Evolutionary conservation across 140 eudicot species (phyloP), one percentile per base, ranked within the genome.

Genomic region (Bidens hawaiensis): DNA sequence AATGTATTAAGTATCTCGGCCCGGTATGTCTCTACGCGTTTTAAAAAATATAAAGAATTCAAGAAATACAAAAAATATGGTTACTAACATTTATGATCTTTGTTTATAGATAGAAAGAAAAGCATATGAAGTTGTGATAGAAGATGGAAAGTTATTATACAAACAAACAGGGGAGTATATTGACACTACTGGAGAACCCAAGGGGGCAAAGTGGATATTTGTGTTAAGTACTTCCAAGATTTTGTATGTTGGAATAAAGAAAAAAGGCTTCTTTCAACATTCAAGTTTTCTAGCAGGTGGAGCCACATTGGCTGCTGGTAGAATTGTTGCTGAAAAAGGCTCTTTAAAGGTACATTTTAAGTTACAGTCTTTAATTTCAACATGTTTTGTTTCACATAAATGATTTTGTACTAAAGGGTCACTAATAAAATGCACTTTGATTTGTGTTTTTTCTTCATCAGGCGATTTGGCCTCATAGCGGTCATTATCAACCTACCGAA

Each of bases 231-330:
- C 99, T 4, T 85, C 95, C 0, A 85, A 69, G 76, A 70, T 76
- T 22, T 70, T 93, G 34, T 93, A 93, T 27, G 94, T 88, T 55
- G 95, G 97, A 34, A 77, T 75, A 68, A 93, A 93, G 70, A 85
- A 67, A 61, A 93, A 93, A 74, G 99, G 99, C 54, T 67, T 82
- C 13, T 93, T 93, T 79, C 97, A 93, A 70, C 99, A 93, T 73
- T 93, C 99, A 14, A 93, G 97, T 70, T 93, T 93, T 69, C 71
- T 93, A 64, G 97, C 99, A 4, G 99, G 99, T 47, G 99, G 99
- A 38, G 99, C 97, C 60, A 88, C 97, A 56, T 73, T 86, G 56
- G 97, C 97, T 4, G 99, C 99, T n/a, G 99, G 99, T 10, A 88
- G 95, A 72, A 73, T 93, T 24, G 93, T 85, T 48, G 97, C 82